Evolutionary conservation across 306 rosid genomes (phyloP), one percentile per base, ranked within the genome.

Genomic region (Lupinus albus): DNA sequence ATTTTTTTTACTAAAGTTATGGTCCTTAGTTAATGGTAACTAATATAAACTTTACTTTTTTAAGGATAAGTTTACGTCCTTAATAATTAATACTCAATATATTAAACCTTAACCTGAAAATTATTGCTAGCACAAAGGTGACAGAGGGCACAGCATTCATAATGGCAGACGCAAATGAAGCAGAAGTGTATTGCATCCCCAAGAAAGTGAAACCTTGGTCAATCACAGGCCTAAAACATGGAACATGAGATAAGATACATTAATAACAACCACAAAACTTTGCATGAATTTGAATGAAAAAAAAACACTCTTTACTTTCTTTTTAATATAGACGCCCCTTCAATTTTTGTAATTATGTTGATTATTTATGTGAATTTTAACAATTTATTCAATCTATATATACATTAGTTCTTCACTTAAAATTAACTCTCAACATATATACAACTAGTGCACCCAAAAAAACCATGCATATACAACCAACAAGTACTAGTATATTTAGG

Each of bases 61-160:
- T 7, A 36, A 36, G 6, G 6, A 1, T 5, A 36, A 36, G 42
- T 36, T 7, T 36, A 36, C 11, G 0, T 36, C 42, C 42, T 36
- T 36, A 36, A 36, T 7, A 20, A 20, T 20, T 36, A 36, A 6
- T 6, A 1, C n/a, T 45, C 32, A 41, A 8, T 21, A 11, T 2
- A 68, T 14, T 25, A 48, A 14, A 8, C 2, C 15, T 61, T 61
- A 70, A 86, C 96, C 93, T 51, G 10, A 83, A 59, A 56, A 85
- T 71, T 11, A 83, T 47, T 0, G 96, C 90, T 11, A 89, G 74
- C 14, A 85, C 14, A 53, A 89, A 89, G 52, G 96, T 89, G 32
- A 89, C 71, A 3, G 91, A 89, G 64, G 96, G 96, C 11, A 87
- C 93, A 1, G 96, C 90, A 18, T 89, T 85, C 87, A 85, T 76